Conservation (phyloP, 441 rosid species). For the Dalechampia spathulata region DNA sequence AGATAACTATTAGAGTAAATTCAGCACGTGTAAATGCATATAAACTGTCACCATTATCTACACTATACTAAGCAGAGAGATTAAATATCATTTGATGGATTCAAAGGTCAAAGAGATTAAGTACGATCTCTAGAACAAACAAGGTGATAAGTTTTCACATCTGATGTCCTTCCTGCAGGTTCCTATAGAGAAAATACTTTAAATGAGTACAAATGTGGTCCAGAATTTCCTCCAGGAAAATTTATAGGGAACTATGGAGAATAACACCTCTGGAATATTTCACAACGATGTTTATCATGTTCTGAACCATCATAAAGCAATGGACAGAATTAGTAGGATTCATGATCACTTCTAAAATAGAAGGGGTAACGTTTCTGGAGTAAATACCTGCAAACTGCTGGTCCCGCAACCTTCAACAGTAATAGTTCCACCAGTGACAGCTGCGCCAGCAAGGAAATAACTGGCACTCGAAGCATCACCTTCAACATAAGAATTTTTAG, state of each 20-base stretch:
- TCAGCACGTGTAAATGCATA: neutral
- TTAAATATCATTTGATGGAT: too few species aligned
- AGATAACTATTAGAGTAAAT: conserved; percentile 11
- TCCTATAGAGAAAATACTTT: too few species aligned
- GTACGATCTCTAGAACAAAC: too few species aligned
- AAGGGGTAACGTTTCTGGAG: neutral
- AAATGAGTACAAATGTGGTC: too few species aligned
- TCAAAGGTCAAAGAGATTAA: too few species aligned
- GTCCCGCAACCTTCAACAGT: conserved; percentile 98
- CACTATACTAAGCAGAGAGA: too few species aligned
- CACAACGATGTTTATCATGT: neutral
- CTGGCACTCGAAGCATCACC: conserved; percentile 99
- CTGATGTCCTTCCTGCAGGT: too few species aligned
- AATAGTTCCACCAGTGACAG: conserved; percentile 88
- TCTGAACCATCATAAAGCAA: conserved; percentile 3
- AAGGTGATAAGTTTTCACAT: too few species aligned
- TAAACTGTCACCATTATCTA: too few species aligned
- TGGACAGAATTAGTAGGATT: neutral
- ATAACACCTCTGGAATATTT: neutral
- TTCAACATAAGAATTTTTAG: conserved; percentile 87
- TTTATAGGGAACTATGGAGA: neutral
- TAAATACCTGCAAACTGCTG: conserved; percentile 79
- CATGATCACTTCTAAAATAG: neutral
- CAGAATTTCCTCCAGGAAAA: neutral
- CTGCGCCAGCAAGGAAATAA: conserved; percentile 97